These are phyloP conservation scores for Rosa chinensis DNA, from an alignment of 306 rosid species.

Conservation along the genomic window DNA sequence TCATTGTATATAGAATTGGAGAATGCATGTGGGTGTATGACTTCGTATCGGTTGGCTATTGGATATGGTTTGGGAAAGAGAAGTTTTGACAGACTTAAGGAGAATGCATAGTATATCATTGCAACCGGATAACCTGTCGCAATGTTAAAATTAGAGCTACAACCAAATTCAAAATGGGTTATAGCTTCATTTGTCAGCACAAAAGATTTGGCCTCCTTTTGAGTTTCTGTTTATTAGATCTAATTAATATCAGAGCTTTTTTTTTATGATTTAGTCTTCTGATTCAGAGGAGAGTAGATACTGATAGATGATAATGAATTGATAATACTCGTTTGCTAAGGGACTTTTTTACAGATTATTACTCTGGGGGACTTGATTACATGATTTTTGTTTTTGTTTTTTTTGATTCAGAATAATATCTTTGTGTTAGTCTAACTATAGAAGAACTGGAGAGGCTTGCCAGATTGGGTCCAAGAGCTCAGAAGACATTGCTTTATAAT, in stretches of 20 bases:
- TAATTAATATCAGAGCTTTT: not conserved
- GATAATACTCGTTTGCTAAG: not conserved
- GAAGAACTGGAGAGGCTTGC: constrained; percentile 83
- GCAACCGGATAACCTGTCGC: too few species aligned
- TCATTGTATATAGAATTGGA: too few species aligned
- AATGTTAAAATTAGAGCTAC: too few species aligned
- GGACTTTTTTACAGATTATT: not conserved
- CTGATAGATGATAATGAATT: not conserved
- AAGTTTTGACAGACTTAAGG: too few species aligned
- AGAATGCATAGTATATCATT: too few species aligned
- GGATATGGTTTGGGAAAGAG: too few species aligned
- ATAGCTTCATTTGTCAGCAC: not conserved
- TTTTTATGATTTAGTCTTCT: not conserved
- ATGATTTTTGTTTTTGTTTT: not conserved
- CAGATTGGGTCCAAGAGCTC: constrained; percentile 65
- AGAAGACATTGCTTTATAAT: constrained; percentile 42
- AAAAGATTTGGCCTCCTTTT: not conserved
- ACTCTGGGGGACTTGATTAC: not conserved
- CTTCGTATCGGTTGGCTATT: too few species aligned
- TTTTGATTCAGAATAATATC: not conserved
- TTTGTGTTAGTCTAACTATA: constrained; percentile 56
- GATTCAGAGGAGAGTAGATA: not conserved
- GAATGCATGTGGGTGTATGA: too few species aligned
- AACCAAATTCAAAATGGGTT: too few species aligned
- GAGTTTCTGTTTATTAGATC: not conserved